phyloP scores from a whole-genome alignment of 2,329 filamentous ascomycete species.

The Alternaria angustiovoidea region DNA sequence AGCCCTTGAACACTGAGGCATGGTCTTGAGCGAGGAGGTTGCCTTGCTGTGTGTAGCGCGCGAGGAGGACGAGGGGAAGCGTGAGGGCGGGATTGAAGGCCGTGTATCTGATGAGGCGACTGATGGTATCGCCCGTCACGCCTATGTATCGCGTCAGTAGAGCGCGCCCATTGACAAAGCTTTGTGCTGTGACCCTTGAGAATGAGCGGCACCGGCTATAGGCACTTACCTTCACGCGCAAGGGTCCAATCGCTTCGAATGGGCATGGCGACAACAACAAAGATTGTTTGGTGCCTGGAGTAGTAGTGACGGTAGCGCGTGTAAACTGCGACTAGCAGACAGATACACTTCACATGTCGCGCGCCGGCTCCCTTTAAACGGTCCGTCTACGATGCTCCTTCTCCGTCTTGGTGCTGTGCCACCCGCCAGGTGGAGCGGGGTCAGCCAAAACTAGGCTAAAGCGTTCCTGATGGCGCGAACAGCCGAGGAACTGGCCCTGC shows the following conservation, averaged over 20 bases:
- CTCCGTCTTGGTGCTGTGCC: constrained; percentile 3
- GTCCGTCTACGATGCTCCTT: not conserved
- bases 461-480: not conserved
- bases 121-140: constrained; percentile 63
- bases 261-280: constrained; percentile 38
- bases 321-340: not conserved
- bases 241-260: constrained; percentile 50
- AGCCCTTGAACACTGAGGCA: constrained; percentile 61
- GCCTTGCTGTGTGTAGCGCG: constrained; percentile 70
- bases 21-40: constrained; percentile 58
- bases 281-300: not conserved
- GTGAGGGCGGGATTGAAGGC: constrained; percentile 71
- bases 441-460: constrained; percentile 6
- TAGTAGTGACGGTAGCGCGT: not conserved
- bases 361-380: constrained; percentile 7
- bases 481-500: constrained; percentile 8
- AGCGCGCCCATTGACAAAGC: not conserved
- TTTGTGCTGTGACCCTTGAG: not conserved
- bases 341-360: not conserved
- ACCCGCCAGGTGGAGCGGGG: not conserved
- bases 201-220: not conserved
- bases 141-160: constrained; percentile 27
- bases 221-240: constrained; percentile 48
- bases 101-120: constrained; percentile 66
- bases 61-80: constrained; percentile 69